Evolutionary conservation across 2,329 filamentous ascomycete genomes (phyloP), one percentile per base, ranked within the genome.

Genomic region (Berkeleyomyces rouxiae): DNA sequence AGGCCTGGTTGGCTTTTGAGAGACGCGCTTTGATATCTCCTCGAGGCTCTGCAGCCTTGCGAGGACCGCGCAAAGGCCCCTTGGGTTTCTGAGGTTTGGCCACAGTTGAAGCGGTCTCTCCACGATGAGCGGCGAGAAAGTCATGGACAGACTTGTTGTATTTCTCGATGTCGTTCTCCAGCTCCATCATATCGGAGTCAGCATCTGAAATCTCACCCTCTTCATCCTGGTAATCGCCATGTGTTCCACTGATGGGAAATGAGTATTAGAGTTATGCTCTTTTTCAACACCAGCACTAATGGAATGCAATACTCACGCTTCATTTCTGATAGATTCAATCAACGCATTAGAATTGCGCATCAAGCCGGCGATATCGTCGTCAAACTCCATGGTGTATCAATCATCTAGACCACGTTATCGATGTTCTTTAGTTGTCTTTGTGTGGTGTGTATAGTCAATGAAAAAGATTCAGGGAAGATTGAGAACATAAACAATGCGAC

Each of bases 21-120:
- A 90, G 77, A 49, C 85, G 77, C 47, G 81, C 76, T 68, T 85
- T 88, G 71, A 90, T 88, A 67, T 90, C 84, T 47, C 79, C 82
- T 53, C 84, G 82, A 13, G 84, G 85, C 70, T 88, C 85, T 7
- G 82, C 83, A 33, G 82, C 79, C 70, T 84, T 82, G 16, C 80
- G 75, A 36, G 79, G 79, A 5, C 79, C 79, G 11, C 75, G 71
- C 33, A 64, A 44, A 55, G 70, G 64, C 37, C 74, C 69, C 36
- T 64, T 65, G 3, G 63, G 47, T 39, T 63, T 64, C 23, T 69
- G 70, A 23, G 59, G n/a, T 23, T 51, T 61, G 4, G 59, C 6
- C 6, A 46, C 33, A 10, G 36, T 58, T 4, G 58, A 16, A 9
- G 16, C n/a, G 7, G 16, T 42, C 33, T 61, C 53, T 7, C 63